phyloP scores from a whole-genome alignment of 257 asterid genomes.

The Parsonsia alboflavescens region DNA sequence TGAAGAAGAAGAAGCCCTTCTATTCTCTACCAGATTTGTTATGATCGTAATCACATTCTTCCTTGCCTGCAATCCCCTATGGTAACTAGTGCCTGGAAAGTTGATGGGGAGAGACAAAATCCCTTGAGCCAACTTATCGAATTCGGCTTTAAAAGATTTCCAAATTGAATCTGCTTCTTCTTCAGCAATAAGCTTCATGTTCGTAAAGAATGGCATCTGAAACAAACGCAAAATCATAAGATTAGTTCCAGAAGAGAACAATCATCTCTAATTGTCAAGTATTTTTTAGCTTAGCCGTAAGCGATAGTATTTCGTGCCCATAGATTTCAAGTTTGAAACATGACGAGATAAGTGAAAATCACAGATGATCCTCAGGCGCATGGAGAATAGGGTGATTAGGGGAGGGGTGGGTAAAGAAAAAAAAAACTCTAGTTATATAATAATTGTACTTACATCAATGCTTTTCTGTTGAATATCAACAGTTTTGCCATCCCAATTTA shows the following conservation, averaged over 20 bases:
- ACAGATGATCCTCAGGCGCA: no score
- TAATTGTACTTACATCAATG: conserved; percentile 47
- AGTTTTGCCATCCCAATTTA: conserved; percentile 55
- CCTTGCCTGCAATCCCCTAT: conserved; percentile 59
- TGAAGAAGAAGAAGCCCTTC: conserved; percentile 38
- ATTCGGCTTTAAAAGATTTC: conserved; percentile 6
- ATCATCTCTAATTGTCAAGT: no score
- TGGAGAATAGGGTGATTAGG: no score
- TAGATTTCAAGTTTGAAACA: no score
- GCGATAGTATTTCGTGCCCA: no score
- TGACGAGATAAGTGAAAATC: no score
- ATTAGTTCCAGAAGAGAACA: no score
- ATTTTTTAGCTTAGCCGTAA: no score
- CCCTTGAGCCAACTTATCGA: conserved; percentile 14
- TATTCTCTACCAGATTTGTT: conserved; percentile 44
- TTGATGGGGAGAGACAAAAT: conserved; percentile 25
- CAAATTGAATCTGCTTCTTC: conserved; percentile 12
- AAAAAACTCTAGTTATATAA: no score
- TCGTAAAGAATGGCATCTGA: conserved; percentile 24
- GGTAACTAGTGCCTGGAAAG: conserved; percentile 19
- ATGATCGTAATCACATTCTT: conserved; percentile 50
- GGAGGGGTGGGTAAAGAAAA: no score
- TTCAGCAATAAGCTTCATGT: conserved; percentile 12
- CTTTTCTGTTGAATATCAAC: conserved; percentile 79
- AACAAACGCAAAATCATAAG: not conserved